Evolutionary conservation across 768 basidiomycete genomes (phyloP), one percentile per base, ranked within the genome.

Genomic region (Pleurotus tuber-regium): DNA sequence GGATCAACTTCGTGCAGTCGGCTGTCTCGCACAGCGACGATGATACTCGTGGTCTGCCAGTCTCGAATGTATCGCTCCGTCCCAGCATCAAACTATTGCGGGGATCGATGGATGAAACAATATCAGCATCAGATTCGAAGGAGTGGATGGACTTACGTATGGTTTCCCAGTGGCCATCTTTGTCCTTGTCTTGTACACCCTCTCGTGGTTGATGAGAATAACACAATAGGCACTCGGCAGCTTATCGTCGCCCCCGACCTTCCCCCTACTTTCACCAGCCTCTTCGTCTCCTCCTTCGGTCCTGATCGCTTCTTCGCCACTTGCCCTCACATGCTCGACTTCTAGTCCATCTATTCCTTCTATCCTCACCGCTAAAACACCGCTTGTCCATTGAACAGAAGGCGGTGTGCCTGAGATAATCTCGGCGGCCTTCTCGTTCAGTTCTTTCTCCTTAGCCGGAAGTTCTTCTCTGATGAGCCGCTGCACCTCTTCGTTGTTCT

Each of bases 41-140:
- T 72, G 35, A 89, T 74, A 12, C 80, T 77, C 2, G 86, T 72
- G 8, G 70, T 73, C 6, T 67, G 66, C 80, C 81, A 88, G 58
- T 87, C 80, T 3, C 80, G 72, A 24, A 88, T 70, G 64, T 87
- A 87, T 25, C 77, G 72, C 63, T 92, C 89, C 1, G 84, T 86
- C 0, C 81, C 77, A 1, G 87, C 86, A 40, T 76, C 72, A 61
- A 76, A 83, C 76, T 78, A 53, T 2, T 6, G 5, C 35, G n/a
- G 4, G 12, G 23, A 49, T 36, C 24, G 19, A 51, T 14, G 57
- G 25, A n/a, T n/a, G n/a, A n/a, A n/a, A n/a, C n/a, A n/a, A n/a
- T n/a, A n/a, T n/a, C n/a, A n/a, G n/a, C n/a, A n/a, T n/a, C n/a
- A n/a, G n/a, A n/a, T n/a, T n/a, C n/a, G n/a, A n/a, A 28, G 26